These are phyloP conservation scores for Cornus florida DNA, from an alignment of 148 eudicot genomes.

Conservation along the genomic window DNA sequence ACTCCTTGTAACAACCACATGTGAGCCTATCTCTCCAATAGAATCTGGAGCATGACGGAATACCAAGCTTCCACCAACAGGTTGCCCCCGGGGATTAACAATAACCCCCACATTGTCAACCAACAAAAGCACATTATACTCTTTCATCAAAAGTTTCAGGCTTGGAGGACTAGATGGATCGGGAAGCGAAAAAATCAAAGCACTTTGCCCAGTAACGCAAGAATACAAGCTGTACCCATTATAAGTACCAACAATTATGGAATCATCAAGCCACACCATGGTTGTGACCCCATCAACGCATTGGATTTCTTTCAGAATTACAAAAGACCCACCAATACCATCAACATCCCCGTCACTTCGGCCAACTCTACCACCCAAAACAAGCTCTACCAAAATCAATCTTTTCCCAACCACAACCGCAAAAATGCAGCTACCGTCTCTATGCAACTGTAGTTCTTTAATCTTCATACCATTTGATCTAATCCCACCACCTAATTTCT, in stretches of 20 bases:
- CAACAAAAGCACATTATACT: conserved; percentile 63
- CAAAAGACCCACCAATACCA: conserved; percentile 39
- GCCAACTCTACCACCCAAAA: conserved; percentile 19
- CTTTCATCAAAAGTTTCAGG: conserved; percentile 64
- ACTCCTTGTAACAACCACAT: conserved; percentile 52
- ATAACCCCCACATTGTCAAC: conserved; percentile 85
- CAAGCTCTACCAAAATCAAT: conserved; percentile 59
- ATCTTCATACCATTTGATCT: conserved; percentile 45
- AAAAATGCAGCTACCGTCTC: conserved; percentile 42
- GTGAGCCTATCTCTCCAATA: conserved; percentile 60
- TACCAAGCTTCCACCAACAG: conserved; percentile 92
- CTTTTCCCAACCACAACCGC: conserved; percentile 60
- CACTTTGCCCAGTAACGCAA: conserved; percentile 59
- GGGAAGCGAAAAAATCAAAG: conserved; percentile 71
- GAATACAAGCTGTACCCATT: conserved; percentile 75
- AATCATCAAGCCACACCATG: conserved; percentile 83
- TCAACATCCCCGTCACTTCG: neutral
- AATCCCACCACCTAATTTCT: conserved; percentile 54
- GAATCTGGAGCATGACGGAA: conserved; percentile 71
- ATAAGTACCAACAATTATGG: conserved; percentile 62
- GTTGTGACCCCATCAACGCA: conserved; percentile 63
- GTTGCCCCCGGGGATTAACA: conserved; percentile 76
- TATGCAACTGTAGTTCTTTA: conserved; percentile 34
- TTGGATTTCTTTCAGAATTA: conserved; percentile 66
- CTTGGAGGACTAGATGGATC: conserved; percentile 57